Base-by-base conservation (phyloP, 441 rosid species). In the Eugenia klotzschiana region DNA sequence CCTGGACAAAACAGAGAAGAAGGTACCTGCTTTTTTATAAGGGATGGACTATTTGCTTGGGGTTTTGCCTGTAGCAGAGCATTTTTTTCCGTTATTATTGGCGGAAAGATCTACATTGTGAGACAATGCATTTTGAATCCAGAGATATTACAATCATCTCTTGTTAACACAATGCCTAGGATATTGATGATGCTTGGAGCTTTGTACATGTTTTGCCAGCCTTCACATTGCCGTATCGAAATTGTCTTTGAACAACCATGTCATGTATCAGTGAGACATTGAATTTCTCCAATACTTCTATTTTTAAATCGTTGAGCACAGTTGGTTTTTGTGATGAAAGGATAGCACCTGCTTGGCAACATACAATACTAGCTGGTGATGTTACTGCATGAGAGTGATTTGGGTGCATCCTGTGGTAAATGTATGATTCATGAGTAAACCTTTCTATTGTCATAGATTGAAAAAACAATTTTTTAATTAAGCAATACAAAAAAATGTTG, bases 1-100 rank as follows among this genome's bases (percentile, higher is more conserved):
- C 90, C 90, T 95, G 91, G 98, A 97, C 88, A 94, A 89, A 90
- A 92, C 98, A 8, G 99, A 95, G 87, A 94, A 92, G 91, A 95
- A 94, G 98, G 98, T 94, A 69, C 52, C 43, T 41, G 37, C n/a
- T 79, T 79, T 51, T 13, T 13, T 12, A 16, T 25, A 1, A 79
- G 57, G 33, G 15, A 79, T 20, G 29, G 81, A 69, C 22, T 69
- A 46, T 37, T 10, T 33, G 25, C 77, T 20, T 10, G 25, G 77
- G 37, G 25, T 37, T 20, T 52, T 69, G 49, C 77, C 77, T 69
- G 77, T 9, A 69, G 77, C 14, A 69, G 77, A 69, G 20, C 4
- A 11, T 23, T 55, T n/a, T 55, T n/a, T 55, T 10, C 4, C 3
- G 27, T 5, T 6, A 55, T n/a, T 55, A 55, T 55, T n/a, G 27